Percentiles rank a stretch among this genome's conserved stretches.
Conservation (phyloP, 2,329 filamentous ascomycete species). For the Zopfia rhizophila region DNA sequence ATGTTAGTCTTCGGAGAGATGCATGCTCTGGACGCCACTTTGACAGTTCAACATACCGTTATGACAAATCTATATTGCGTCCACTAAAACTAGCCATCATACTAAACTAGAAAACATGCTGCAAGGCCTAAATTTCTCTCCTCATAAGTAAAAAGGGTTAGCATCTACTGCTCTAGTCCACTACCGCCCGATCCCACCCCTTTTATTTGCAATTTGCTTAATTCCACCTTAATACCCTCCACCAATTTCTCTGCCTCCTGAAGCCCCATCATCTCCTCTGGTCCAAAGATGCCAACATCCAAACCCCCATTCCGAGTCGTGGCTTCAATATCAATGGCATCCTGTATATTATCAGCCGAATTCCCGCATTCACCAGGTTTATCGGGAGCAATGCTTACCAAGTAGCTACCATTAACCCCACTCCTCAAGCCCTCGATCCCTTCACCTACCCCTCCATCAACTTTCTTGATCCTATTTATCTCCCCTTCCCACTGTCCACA, state of each 20-base stretch:
- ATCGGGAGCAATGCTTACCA: conserved; percentile 48
- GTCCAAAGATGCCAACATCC: conserved; percentile 65
- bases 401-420: conserved; percentile 45
- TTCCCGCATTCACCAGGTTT: not conserved
- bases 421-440: conserved; percentile 27
- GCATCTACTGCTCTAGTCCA: not conserved
- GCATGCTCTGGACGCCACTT: too few relatives aligned
- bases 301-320: conserved; percentile 60
- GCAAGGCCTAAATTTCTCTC: not conserved
- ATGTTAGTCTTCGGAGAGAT: too few relatives aligned
- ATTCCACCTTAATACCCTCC: conserved; percentile 37
- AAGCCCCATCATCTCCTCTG: conserved; percentile 55
- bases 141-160: not conserved
- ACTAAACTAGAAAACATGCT: too few relatives aligned
- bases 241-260: conserved; percentile 49
- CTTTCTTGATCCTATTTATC: conserved; percentile 29
- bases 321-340: conserved; percentile 66
- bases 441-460: not conserved
- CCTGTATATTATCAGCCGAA: conserved; percentile 48
- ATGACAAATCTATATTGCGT: too few relatives aligned
- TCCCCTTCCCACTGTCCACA: conserved; percentile 27
- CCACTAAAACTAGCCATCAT: too few relatives aligned
- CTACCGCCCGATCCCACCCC: not conserved
- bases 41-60: too few relatives aligned
- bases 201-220: conserved; percentile 7